Percentiles rank a stretch among this genome's conserved stretches.
Conservation (phyloP, 345 rosid genomes). For the Ceriops zippeliana region DNA sequence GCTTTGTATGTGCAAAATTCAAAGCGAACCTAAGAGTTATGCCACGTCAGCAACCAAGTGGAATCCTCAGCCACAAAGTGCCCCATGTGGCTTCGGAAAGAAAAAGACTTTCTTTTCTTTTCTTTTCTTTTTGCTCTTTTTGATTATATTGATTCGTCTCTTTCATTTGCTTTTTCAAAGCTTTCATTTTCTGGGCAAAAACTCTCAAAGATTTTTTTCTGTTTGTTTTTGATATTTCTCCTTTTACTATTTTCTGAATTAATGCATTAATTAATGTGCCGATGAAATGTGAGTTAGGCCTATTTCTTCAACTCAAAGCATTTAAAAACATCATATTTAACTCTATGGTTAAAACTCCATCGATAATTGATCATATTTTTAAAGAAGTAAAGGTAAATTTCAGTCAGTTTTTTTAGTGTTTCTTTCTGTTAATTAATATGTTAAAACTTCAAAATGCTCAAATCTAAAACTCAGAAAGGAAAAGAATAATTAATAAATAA, state of each 20-base stretch:
- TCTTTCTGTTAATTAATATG: no score
- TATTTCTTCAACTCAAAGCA: not conserved
- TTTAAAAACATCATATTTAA: not conserved
- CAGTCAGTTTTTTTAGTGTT: no score
- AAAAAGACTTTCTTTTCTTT: constrained; percentile 10
- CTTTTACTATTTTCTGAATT: not conserved
- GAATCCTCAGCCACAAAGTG: constrained; percentile 71
- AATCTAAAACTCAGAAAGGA: no score
- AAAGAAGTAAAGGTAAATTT: no score
- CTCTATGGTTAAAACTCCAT: no score
- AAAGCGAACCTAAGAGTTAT: not conserved
- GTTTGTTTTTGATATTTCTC: not conserved
- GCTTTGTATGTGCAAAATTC: not conserved
- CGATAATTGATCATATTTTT: no score
- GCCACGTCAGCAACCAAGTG: constrained; percentile 53
- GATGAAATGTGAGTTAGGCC: constrained; percentile 23
- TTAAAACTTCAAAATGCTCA: no score
- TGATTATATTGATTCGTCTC: constrained; percentile 1
- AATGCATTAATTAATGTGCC: constrained; percentile 14
- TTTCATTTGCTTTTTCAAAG: constrained; percentile 2
- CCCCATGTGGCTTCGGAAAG: constrained; percentile 51
- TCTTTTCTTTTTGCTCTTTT: constrained; percentile 19
- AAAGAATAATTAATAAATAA: no score
- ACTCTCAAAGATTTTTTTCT: no score
- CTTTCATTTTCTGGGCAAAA: constrained; percentile 3